phyloP scores from a whole-genome alignment of 1,139 yeast species.

The Meyerozyma sp. region DNA sequence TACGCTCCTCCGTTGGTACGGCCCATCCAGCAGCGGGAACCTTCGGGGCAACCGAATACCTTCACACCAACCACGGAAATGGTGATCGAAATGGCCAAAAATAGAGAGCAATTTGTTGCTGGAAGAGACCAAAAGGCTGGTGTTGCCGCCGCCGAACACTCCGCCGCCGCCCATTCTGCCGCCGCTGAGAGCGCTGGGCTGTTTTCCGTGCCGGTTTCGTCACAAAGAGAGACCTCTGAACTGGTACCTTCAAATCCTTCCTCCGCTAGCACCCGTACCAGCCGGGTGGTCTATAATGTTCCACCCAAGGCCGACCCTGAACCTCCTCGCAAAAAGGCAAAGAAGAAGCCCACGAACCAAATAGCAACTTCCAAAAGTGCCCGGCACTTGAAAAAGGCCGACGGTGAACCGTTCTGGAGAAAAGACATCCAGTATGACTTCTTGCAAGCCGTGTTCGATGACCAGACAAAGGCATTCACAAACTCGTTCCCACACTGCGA shows the following conservation, averaged over 20 bases:
- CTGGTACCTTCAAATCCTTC: not conserved
- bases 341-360: not conserved
- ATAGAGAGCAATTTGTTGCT: not conserved
- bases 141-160: not conserved
- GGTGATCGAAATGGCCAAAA: not conserved
- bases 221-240: too few species aligned
- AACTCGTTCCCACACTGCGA: slow-evolving; percentile 43
- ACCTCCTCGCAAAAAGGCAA: not conserved
- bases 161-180: not conserved
- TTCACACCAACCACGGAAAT: not conserved
- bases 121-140: not conserved
- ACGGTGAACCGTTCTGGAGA: slow-evolving; percentile 91
- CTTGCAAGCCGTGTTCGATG: slow-evolving; percentile 57
- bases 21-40: not conserved
- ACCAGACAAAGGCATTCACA: slow-evolving; percentile 62
- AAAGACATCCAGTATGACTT: slow-evolving; percentile 85
- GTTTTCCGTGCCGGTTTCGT: too few species aligned
- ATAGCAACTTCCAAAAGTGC: not conserved
- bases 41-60: not conserved
- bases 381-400: slow-evolving; percentile 77
- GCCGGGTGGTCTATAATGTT: not conserved
- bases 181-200: too few species aligned
- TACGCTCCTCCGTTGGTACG: not conserved
- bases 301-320: not conserved
- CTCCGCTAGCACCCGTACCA: not conserved